phyloP scores from a whole-genome alignment of 805 yeast genomes.

The Huiozyma naganishii region DNA sequence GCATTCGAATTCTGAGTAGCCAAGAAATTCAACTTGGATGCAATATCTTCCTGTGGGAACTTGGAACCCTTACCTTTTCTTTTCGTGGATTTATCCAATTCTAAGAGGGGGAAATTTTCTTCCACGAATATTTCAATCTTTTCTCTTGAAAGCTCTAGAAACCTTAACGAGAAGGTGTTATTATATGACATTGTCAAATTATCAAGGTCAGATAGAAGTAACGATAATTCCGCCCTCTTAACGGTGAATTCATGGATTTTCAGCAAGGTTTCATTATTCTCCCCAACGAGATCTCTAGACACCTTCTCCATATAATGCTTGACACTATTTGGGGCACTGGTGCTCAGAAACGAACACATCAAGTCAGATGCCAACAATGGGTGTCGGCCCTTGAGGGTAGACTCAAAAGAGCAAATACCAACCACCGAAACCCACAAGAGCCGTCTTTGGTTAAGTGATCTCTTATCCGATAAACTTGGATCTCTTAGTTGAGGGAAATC shows the following conservation, averaged over 20 bases:
- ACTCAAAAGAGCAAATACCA: slow-evolving; percentile 19
- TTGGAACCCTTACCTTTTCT: neutral
- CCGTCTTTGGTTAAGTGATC: slow-evolving; percentile 22
- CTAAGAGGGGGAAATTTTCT: slow-evolving; percentile 10
- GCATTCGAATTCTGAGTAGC: slow-evolving; percentile 11
- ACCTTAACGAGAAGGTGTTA: slow-evolving; percentile 12
- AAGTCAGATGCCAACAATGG: slow-evolving; percentile 11
- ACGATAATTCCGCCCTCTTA: slow-evolving; percentile 17
- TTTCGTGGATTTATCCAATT: slow-evolving; percentile 1
- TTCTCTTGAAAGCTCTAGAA: slow-evolving; percentile 13
- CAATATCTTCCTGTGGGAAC: neutral
- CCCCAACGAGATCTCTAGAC: slow-evolving; percentile 10
- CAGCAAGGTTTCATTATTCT: slow-evolving; percentile 6
- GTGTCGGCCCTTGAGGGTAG: slow-evolving; percentile 25
- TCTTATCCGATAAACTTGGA: slow-evolving; percentile 9
- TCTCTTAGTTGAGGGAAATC: slow-evolving; percentile 20
- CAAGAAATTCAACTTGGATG: neutral
- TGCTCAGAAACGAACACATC: slow-evolving; percentile 13
- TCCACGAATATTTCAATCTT: slow-evolving; percentile 16
- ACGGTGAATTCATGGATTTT: slow-evolving; percentile 16
- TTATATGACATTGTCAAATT: slow-evolving; percentile 17
- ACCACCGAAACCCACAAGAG: slow-evolving; percentile 22
- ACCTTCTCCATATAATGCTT: slow-evolving; percentile 15
- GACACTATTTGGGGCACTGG: slow-evolving; percentile 10
- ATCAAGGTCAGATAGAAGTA: slow-evolving; percentile 20